Conservation (phyloP, 139 green algal species). For the Raphidocelis subcapitata region DNA sequence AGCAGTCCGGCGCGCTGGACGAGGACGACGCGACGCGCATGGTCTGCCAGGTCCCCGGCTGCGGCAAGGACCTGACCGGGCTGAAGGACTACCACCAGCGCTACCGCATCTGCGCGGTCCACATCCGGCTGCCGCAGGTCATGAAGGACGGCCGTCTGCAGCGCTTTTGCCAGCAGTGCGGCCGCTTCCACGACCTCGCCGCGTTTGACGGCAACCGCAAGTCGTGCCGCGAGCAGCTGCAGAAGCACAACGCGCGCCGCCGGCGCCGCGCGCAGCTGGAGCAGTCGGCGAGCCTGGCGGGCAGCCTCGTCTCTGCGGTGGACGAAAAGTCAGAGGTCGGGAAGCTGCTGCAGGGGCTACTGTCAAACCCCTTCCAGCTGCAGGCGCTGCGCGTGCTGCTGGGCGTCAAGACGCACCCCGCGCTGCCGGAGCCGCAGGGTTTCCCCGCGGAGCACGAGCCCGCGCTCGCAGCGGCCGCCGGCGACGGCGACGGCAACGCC, state of each 20-base stretch:
- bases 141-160: constrained; percentile 69
- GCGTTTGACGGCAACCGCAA: constrained; percentile 88
- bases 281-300: constrained; percentile 17
- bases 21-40: constrained; percentile 27
- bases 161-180: constrained; percentile 92
- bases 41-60: constrained; percentile 66
- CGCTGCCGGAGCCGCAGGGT: constrained; percentile 28
- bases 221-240: constrained; percentile 77
- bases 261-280: constrained; percentile 29
- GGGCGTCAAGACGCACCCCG: constrained; percentile 47
- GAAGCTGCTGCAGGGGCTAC: constrained; percentile 42
- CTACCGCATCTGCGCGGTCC: constrained; percentile 81
- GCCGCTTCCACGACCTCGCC: constrained; percentile 83
- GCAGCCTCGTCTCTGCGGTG: constrained; percentile 6
- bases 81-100: constrained; percentile 88
- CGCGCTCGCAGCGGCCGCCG: constrained; percentile 2
- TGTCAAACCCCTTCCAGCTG: constrained; percentile 55
- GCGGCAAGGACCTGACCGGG: constrained; percentile 49
- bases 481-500: background rate
- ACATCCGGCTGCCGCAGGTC: constrained; percentile 69
- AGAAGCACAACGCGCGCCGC: constrained; percentile 70
- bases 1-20: background rate
- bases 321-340: constrained; percentile 43
- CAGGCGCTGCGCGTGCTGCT: constrained; percentile 54
- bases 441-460: constrained; percentile 7